Evolutionary conservation across 2,329 filamentous ascomycete species (phyloP), one percentile per base, ranked within the genome.

Genomic region (Epichloe aotearoae): DNA sequence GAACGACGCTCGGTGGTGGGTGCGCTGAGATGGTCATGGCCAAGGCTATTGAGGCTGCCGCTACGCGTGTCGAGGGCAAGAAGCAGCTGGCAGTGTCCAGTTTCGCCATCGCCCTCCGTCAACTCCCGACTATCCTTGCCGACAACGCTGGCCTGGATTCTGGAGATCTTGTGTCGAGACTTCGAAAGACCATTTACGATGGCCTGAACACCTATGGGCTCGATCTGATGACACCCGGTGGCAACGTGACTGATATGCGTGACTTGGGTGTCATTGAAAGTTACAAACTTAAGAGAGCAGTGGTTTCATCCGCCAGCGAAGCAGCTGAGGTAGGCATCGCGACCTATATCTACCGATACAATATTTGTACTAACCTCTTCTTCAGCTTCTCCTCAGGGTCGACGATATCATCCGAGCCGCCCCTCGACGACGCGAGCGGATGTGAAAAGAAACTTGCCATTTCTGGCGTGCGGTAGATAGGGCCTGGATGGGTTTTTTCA

Each of bases 21-120:
- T 97, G 89, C 64, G 90, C 91, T 4, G 93, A 98, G 79, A 97
- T 97, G 91, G 74, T 95, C 59, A 98, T 98, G 93, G 88, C 91
- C 57, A 95, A 96, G 76, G 93, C 93, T 7, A 93, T 98, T 20
- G 91, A 96, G 65, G 86, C 86, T 54, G 88, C 88, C 5, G 90
- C 90, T 20, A 90, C 94, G 55, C 91, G 95, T 61, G 86, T 95
- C 7, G 89, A 93, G 59, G 93, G 93, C 66, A 98, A 98, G 82
- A 91, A 93, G 70, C 90, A 95, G 60, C 77, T 96, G 62, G 93
- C 93, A 2, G 91, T 97, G 19, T 84, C 90, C 56, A 81, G 88
- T 4, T 98, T 97, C 65, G 87, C 91, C 23, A 77, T 84, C 52
- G 93, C 93, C 33, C 77, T 98, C 53, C 83, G 90, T 62, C 93